These are phyloP conservation scores for Sonneratia alba DNA, from an alignment of 345 rosid species.

Conservation along the genomic window DNA sequence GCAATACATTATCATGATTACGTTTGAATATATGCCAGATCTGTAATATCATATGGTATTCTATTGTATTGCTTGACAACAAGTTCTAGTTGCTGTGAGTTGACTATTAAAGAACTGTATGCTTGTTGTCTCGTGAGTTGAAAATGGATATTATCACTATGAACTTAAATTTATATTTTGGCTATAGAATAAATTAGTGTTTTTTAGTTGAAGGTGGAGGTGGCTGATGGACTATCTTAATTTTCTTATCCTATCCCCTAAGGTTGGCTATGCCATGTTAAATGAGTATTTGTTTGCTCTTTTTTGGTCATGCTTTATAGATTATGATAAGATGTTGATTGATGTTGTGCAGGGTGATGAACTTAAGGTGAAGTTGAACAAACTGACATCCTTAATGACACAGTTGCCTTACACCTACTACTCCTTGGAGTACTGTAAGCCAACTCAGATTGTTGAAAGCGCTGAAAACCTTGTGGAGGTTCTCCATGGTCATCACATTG, in stretches of 20 bases:
- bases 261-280: too few relatives aligned
- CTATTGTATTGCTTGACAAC: background rate
- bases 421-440: conserved; percentile 60
- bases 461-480: conserved; percentile 96
- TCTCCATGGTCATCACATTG: conserved; percentile 84
- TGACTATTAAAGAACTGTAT: too few relatives aligned
- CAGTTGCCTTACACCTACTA: conserved; percentile 87
- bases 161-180: background rate
- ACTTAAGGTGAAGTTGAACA: conserved; percentile 84
- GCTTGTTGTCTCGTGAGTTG: too few relatives aligned
- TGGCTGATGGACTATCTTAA: background rate
- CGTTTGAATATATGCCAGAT: background rate
- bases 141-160: too few relatives aligned
- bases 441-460: conserved; percentile 54
- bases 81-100: background rate
- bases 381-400: conserved; percentile 77
- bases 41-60: background rate
- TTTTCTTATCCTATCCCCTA: background rate
- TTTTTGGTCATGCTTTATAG: background rate
- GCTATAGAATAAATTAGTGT: background rate
- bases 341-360: conserved; percentile 49
- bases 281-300: background rate
- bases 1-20: background rate
- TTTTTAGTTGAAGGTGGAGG: background rate
- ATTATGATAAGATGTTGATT: conserved; percentile 5